Evolutionary conservation across 139 green algal species (phyloP), one percentile per base, ranked within the genome.

Genomic region (Chlamydomonas sp.): DNA sequence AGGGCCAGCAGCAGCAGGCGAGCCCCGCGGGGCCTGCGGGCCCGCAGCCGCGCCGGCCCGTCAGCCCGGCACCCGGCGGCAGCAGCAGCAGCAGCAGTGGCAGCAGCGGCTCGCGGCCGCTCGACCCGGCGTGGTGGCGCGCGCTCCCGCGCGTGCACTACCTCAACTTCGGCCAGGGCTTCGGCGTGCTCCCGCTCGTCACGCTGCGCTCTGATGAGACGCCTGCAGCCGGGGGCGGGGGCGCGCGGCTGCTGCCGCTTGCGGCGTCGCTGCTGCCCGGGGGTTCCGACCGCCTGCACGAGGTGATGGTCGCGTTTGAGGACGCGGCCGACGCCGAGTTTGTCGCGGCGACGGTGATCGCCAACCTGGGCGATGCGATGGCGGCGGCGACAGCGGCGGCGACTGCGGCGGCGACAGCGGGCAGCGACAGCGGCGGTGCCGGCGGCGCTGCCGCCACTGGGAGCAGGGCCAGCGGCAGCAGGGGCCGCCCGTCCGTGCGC

Each of bases 101-200:
- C 39, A 8, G 13, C 10, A 13, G 10, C 8, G 39, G 8, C 39
- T 50, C 13, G 39, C 39, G 8, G 39, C 8, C 39, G 39, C 10
- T n/a, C 39, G 39, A 70, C 49, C 28, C 54, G n/a, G 20, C n/a
- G 22, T 77, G 75, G 75, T 81, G 75, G 75, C 58, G 58, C 31
- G 22, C 36, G 6, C 16, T 74, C n/a, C 22, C 29, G 2, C 29
- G 39, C 0, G 30, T 81, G 69, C 67, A 81, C 65, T 81, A 81
- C 70, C 62, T 73, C 65, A 77, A 72, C 49, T 81, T 74, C 47
- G 75, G 75, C 0, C 48, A 65, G 4, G 39, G 68, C 37, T 76
- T 72, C 54, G 75, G 75, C 35, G 48, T 81, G 16, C 65, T 81
- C 22, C 75, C 75, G 26, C 66, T 48, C 5, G 22, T 77, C 2